Evolutionary conservation across 2,329 filamentous ascomycete species (phyloP), one percentile per base, ranked within the genome.

Genomic region (Chlorencoelia australis): DNA sequence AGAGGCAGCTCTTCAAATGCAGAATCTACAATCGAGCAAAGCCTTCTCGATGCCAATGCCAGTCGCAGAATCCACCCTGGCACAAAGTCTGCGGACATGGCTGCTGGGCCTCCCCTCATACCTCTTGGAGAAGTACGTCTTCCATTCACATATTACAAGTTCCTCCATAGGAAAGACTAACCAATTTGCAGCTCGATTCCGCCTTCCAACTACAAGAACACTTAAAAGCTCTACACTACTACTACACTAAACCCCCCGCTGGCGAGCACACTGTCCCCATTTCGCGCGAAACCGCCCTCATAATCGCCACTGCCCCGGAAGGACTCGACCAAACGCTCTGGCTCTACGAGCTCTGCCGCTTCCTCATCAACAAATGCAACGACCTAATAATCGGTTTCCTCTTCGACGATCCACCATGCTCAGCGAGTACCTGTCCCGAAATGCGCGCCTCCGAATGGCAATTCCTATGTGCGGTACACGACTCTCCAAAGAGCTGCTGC

Each of bases 391-490:
- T 94, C 41, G 86, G 85, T 45, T 89, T 98, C 54, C 86, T 98
- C 52, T 84, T 87, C 57, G 91, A 96, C 61, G 72, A 70, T 28
- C 89, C 89, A 5, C 81, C 89, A 3, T 98, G 91, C 64, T 94
- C 86, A 41, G 75, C 83, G 10, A 69, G 71, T 45, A 95, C 91
- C 2, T 98, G 91, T 55, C 87, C 88, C 20, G 91, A 98, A 63
- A 98, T 98, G 91, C 87, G 91, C 55, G 91, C 91, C 2, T 91
- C 84, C 19, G 89, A 98, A 66, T 98, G 91, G 91, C 91, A 98
- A 63, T 98, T 96, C 55, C 75, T 98, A 31, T 98, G 91, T 64
- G 91, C 91, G 33, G 91, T 96, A 3, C 91, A 98, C 59, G 89
- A 96, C 56, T 82, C 87, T 33, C 91, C 91, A 32, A 96, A 96